These are phyloP conservation scores for Aspergillus wentii DNA, from an alignment of 495 filamentous ascomycete species.

Conservation along the genomic window DNA sequence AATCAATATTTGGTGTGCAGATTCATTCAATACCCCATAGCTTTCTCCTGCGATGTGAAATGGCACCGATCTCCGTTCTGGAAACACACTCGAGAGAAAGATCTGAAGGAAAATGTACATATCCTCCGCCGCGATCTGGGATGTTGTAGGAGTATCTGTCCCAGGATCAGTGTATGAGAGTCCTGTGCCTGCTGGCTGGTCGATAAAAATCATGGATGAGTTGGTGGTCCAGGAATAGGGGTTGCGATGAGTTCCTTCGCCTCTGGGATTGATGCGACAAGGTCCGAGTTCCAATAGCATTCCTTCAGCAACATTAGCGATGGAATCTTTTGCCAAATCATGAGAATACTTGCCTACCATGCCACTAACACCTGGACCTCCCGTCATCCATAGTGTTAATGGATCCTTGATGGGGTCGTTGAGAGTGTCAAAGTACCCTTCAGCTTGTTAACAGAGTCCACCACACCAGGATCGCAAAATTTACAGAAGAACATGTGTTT, in stretches of 20 bases:
- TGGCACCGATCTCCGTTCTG: conserved; percentile 15
- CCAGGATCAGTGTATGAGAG: conserved; percentile 39
- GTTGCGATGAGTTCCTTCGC: conserved; percentile 36
- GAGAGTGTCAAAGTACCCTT: conserved; percentile 51
- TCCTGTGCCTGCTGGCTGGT: conserved; percentile 40
- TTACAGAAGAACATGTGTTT: conserved; percentile 53
- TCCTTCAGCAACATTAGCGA: neutral
- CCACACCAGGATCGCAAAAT: too few relatives aligned
- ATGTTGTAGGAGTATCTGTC: conserved; percentile 19
- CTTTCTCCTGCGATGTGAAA: conserved; percentile 32
- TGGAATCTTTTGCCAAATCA: neutral
- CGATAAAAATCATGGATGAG: conserved; percentile 40
- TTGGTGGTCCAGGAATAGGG: conserved; percentile 43
- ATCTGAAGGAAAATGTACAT: conserved; percentile 39
- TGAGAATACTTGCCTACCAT: conserved; percentile 22
- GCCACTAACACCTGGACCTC: conserved; percentile 38
- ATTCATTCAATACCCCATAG: conserved; percentile 34
- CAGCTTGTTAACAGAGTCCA: too few relatives aligned
- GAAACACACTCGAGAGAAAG: conserved; percentile 36
- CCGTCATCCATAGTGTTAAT: conserved; percentile 56
- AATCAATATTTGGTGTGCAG: neutral
- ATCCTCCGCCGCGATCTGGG: conserved; percentile 24
- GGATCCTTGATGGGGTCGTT: conserved; percentile 47
- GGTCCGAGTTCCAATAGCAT: conserved; percentile 34
- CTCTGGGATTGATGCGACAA: conserved; percentile 36